Evolutionary conservation across 176 grass and related monocot species (phyloP), one percentile per base, ranked within the genome.

Genomic region (Oryza glaberrima): DNA sequence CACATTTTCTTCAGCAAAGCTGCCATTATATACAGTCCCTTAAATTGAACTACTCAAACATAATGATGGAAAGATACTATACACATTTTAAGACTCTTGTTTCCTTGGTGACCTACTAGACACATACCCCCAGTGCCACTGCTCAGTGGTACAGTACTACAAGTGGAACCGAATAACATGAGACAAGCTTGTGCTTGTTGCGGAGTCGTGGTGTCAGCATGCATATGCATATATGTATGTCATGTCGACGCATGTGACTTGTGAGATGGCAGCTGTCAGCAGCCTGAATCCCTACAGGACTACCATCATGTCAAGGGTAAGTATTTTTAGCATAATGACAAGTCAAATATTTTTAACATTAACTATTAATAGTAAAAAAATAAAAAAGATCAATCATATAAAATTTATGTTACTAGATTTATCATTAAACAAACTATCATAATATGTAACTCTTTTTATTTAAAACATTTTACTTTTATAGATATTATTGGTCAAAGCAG

Each of bases 201-300:
- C n/a, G 54, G 54, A 58, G 16, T n/a, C 19, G 19, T 58, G 54
- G 54, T 58, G 19, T 58, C 19, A 58, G 19, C 54, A 16, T 7
- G 19, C 54, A 16, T 56, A 15, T 49, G 11, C 12, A 4, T 16
- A 4, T 16, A 52, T 36, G 66, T 28, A 4, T 36, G 19, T 46
- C 19, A 3, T 6, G 41, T 38, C 14, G 10, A 17, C 25, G 47
- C 47, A 23, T 3, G 30, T 58, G 19, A 58, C 54, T 60, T 86
- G 70, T 67, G 45, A 41, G 77, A 51, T 72, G 84, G 69, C 70
- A 56, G 69, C 15, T 70, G 15, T 45, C n/a, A 30, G 48, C n/a
- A 30, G 48, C 44, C 41, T 32, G 63, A 17, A 58, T 19, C 54
- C 54, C 54, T 20, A 58, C 54, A n/a, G 2, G 16, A 58, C 51